Evolutionary conservation across 306 rosid species (phyloP).

Genomic region (Cicer arietinum): DNA sequence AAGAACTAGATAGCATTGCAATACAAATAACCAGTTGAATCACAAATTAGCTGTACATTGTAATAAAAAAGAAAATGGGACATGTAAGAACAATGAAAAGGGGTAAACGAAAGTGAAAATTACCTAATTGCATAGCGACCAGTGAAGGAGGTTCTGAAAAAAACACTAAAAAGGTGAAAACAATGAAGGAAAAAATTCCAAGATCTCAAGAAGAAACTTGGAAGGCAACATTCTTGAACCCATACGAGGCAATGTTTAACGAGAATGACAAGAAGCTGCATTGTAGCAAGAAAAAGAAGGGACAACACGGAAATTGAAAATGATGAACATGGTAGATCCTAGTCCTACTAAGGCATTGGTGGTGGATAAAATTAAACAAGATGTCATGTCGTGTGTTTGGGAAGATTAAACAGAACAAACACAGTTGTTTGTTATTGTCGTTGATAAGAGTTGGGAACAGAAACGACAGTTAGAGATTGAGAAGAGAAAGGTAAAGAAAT

Average conservation of each 20-base stretch:
- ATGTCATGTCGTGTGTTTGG: conserved; percentile 34
- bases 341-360: conserved; percentile 45
- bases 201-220: conserved; percentile 34
- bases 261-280: conserved; percentile 46
- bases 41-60: background rate
- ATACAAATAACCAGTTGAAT: background rate
- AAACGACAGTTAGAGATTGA: conserved; percentile 22
- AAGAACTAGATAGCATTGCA: background rate
- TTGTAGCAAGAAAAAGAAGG: conserved; percentile 39
- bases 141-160: conserved; percentile 14
- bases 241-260: conserved; percentile 42
- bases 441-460: conserved; percentile 34
- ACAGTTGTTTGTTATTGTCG: background rate
- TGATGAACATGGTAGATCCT: conserved; percentile 40
- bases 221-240: conserved; percentile 52
- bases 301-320: conserved; percentile 36
- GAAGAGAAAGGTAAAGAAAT: background rate
- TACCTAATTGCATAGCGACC: conserved; percentile 66
- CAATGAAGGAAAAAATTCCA: conserved; percentile 38
- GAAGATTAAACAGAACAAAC: conserved; percentile 37
- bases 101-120: conserved; percentile 1
- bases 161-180: conserved; percentile 46
- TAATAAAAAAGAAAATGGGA: background rate
- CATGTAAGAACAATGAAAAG: background rate
- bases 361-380: conserved; percentile 23